phyloP scores from a whole-genome alignment of 805 yeast genomes.

The Wickerhamiella allomyrinae region DNA sequence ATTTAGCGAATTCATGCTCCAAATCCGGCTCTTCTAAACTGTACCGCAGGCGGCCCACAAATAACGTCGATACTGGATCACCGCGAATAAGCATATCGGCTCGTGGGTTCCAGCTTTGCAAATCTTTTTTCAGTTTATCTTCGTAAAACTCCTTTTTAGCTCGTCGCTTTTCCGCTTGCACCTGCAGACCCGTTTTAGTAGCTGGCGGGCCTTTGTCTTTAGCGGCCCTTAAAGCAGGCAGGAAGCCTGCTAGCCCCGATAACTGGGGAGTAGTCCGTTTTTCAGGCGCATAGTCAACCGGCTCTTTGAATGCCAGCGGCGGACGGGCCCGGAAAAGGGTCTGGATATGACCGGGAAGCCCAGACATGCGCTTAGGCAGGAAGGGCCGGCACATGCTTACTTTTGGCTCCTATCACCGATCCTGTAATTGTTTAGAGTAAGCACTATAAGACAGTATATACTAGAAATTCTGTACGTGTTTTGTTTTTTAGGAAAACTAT shows the following conservation, averaged over 20 bases:
- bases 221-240: conserved; percentile 20
- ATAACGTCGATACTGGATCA: conserved; percentile 68
- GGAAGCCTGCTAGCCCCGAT: conserved; percentile 30
- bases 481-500: too few relatives aligned
- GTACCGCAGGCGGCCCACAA: conserved; percentile 61
- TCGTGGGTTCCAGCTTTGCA: conserved; percentile 38
- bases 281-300: conserved; percentile 37
- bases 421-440: too few relatives aligned
- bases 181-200: conserved; percentile 25
- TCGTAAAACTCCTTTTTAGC: conserved; percentile 17
- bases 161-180: conserved; percentile 14
- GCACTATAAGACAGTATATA: too few relatives aligned
- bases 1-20: conserved; percentile 43
- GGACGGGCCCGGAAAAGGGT: conserved; percentile 43
- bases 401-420: too few relatives aligned
- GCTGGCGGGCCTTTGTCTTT: conserved; percentile 19
- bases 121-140: conserved; percentile 26
- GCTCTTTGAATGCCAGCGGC: conserved; percentile 33
- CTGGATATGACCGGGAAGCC: conserved; percentile 32
- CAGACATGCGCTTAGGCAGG: conserved; percentile 7
- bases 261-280: conserved; percentile 34
- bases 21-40: conserved; percentile 52
- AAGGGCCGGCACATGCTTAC: too few relatives aligned
- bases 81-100: conserved; percentile 43
- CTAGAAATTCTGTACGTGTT: too few relatives aligned